These are phyloP conservation scores for Yamadazyma sp. DNA, from an alignment of 1,139 yeast genomes.

Conservation along the genomic window DNA sequence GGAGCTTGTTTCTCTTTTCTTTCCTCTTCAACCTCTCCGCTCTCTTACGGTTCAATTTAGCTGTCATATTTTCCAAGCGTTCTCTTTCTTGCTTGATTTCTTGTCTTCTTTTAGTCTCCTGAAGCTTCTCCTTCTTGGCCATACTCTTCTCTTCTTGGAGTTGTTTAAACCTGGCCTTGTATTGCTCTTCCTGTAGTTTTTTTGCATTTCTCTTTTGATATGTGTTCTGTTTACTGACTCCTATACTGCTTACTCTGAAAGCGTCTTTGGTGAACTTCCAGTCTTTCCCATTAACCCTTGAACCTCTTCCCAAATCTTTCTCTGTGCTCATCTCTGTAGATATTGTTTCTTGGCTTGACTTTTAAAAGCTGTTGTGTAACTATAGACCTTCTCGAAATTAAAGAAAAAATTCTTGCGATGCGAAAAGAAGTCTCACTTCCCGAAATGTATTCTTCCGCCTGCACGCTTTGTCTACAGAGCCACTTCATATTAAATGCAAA, in stretches of 20 bases:
- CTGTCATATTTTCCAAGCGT: slow-evolving; percentile 67
- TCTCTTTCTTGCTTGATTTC: slow-evolving; percentile 73
- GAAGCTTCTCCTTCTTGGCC: slow-evolving; percentile 49
- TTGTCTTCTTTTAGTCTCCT: slow-evolving; percentile 61
- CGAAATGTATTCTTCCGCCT: too few relatives aligned
- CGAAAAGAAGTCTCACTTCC: not conserved
- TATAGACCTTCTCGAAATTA: not conserved
- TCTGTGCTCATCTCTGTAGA: not conserved
- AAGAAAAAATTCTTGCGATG: slow-evolving; percentile 1
- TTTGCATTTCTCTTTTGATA: slow-evolving; percentile 36
- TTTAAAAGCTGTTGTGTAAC: not conserved
- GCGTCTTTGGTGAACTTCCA: slow-evolving; percentile 60
- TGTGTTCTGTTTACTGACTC: slow-evolving; percentile 23
- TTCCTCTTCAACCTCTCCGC: slow-evolving; percentile 76
- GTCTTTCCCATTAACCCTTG: slow-evolving; percentile 52
- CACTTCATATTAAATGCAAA: too few relatives aligned
- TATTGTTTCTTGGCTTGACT: not conserved
- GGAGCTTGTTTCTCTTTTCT: slow-evolving; percentile 78
- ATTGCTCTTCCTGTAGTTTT: slow-evolving; percentile 41
- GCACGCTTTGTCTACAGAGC: too few relatives aligned
- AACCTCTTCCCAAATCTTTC: slow-evolving; percentile 32
- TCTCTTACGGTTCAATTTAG: slow-evolving; percentile 76
- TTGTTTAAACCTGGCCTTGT: slow-evolving; percentile 54
- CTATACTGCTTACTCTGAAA: slow-evolving; percentile 41
- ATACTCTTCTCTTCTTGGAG: slow-evolving; percentile 63